Conservation (phyloP, 2,329 filamentous ascomycete species). For the Apiospora pterosperma region DNA sequence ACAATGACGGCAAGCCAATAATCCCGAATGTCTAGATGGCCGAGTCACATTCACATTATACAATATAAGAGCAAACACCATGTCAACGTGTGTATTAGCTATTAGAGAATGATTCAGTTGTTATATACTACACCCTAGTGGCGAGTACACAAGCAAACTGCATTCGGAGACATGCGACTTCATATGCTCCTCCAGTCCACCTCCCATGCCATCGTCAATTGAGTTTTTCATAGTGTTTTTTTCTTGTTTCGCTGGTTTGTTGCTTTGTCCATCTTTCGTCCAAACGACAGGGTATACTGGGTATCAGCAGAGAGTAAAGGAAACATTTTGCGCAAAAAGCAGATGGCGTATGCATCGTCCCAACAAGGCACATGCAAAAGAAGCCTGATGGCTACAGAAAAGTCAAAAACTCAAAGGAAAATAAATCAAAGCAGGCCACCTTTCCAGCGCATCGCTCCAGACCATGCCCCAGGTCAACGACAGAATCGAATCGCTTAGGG, state of each 20-base stretch:
- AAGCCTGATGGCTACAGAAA: constrained; percentile 20
- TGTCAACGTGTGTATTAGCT: background rate
- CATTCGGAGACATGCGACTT: constrained; percentile 10
- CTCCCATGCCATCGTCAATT: constrained; percentile 3
- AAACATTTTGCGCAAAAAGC: constrained; percentile 18
- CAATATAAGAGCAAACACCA: background rate
- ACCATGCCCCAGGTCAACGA: background rate
- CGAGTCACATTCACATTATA: background rate
- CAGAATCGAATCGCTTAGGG: constrained; percentile 13
- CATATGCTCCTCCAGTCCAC: constrained; percentile 7
- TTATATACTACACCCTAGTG: constrained; percentile 8
- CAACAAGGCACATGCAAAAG: constrained; percentile 29
- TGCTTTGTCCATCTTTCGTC: constrained; percentile 19
- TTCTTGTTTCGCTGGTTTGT: constrained; percentile 19
- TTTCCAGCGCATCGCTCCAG: constrained; percentile 2
- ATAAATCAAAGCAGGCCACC: constrained; percentile 5
- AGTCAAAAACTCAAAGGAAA: constrained; percentile 14
- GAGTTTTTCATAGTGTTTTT: constrained; percentile 13
- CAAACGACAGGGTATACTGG: constrained; percentile 34
- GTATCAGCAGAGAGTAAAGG: constrained; percentile 31
- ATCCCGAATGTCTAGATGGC: too few species aligned
- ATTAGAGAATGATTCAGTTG: constrained; percentile 9
- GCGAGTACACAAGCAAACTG: constrained; percentile 4
- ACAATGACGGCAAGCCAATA: background rate
- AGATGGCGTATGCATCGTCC: constrained; percentile 15